Evolutionary conservation across 202 grass and related monocot genomes (phyloP), one percentile per base, ranked within the genome.

Genomic region (Panicum virgatum): DNA sequence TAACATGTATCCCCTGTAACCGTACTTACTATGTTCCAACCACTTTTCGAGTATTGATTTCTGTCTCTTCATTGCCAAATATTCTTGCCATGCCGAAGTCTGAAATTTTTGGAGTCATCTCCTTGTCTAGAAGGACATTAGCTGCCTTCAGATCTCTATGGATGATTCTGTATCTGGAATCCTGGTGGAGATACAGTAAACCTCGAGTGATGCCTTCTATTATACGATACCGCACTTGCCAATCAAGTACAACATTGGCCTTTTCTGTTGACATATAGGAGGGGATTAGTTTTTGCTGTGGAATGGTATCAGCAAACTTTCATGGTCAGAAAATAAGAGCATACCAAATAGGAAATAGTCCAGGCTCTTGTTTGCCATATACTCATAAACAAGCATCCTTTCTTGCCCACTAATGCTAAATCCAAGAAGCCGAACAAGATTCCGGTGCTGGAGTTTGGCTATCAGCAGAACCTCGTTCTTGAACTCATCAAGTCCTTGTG

Each of bases 11-110:
- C 30, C 6, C 25, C 4, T 69, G 22, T 52, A 52, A 84, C 12
- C 53, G 45, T 53, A 93, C 88, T 86, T 94, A 94, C 92, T 91
- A 89, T 74, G 83, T 94, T 19, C 88, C 92, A 32, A 94, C 88
- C 43, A 94, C 85, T 84, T 83, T 91, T 14, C 54, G 43, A 12
- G 86, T 94, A 50, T 94, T 94, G 66, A 88, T 85, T 84, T 77
- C 80, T 5, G 80, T 86, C 72, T 94, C 88, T 45, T 94, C 91
- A 15, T 86, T 82, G 42, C 83, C 76, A 81, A 94, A 94, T 38
- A 91, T 91, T 82, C 88, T 86, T 66, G 91, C 88, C 91, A 88
- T 75, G 9, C 91, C 86, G 1, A 94, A 94, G 45, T 94, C 86
- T 5, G 88, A 94, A 77, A 94, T 91, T 75, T 86, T 94, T 12